Conservation (phyloP, 352 stramenopile genomes). For the Globisporangium sylvaticum region DNA sequence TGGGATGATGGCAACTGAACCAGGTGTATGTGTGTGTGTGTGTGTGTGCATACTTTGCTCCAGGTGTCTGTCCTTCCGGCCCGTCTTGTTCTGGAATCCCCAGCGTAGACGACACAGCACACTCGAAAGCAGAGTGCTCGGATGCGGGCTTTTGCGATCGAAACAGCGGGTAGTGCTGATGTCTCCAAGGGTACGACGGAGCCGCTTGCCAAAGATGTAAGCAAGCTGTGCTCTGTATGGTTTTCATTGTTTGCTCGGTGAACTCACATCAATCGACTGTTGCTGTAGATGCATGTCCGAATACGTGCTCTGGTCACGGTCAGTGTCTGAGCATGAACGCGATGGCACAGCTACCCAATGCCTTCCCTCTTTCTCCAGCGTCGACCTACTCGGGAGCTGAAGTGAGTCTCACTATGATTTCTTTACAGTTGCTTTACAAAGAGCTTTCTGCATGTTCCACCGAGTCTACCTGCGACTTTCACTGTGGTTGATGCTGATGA, state of each 20-base stretch:
- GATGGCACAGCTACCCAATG: conserved; percentile 38
- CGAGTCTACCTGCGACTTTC: not conserved
- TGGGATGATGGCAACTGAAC: not conserved
- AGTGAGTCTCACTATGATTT: conserved; percentile 9
- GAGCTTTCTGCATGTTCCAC: not conserved
- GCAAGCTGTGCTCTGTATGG: not conserved
- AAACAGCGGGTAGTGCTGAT: conserved; percentile 52
- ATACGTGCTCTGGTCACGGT: conserved; percentile 67
- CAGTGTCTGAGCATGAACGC: conserved; percentile 69
- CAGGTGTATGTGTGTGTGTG: not conserved
- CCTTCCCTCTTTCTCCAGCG: conserved; percentile 52
- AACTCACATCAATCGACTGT: not conserved
- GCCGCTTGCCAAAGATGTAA: conserved; percentile 65
- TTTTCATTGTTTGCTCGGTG: not conserved
- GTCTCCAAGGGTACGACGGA: conserved; percentile 64
- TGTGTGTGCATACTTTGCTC: not conserved
- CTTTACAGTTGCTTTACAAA: not conserved
- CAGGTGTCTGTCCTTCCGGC: conserved; percentile 64
- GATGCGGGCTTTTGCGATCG: conserved; percentile 60
- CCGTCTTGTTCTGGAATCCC: conserved; percentile 62
- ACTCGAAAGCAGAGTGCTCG: conserved; percentile 56
- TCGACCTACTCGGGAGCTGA: conserved; percentile 55
- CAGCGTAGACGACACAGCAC: conserved; percentile 31
- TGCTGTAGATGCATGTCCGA: conserved; percentile 35
- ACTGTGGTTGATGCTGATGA: not conserved